Percentiles rank a stretch among this genome's conserved stretches.
Conservation (phyloP, 805 yeast genomes). For the Tetrapisispora phaffii region DNA sequence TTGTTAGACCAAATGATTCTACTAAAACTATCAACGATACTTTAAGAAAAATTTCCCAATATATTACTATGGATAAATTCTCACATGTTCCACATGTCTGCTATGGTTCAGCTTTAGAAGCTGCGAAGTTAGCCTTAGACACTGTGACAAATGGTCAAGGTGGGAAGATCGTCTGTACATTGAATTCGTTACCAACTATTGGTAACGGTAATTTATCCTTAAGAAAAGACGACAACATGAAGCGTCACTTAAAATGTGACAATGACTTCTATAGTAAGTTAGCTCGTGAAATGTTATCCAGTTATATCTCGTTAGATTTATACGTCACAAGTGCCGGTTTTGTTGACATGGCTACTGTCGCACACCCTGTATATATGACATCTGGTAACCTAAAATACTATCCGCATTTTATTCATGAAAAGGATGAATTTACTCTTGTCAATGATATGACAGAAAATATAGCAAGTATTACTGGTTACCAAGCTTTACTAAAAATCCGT, state of each 20-base stretch:
- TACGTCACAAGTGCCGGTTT: slow-evolving; percentile 54
- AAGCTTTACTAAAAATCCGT: slow-evolving; percentile 71
- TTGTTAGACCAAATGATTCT: slow-evolving; percentile 66
- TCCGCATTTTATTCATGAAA: slow-evolving; percentile 51
- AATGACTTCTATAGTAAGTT: slow-evolving; percentile 51
- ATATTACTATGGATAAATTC: slow-evolving; percentile 25
- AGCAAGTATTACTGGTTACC: slow-evolving; percentile 50
- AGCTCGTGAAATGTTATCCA: slow-evolving; percentile 43
- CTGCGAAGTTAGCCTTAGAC: slow-evolving; percentile 51
- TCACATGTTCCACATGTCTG: slow-evolving; percentile 45
- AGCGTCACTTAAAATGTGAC: slow-evolving; percentile 46
- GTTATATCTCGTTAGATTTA: slow-evolving; percentile 64
- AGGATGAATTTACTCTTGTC: slow-evolving; percentile 63
- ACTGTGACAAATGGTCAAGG: slow-evolving; percentile 46
- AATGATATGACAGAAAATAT: slow-evolving; percentile 46
- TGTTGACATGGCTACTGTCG: slow-evolving; percentile 64
- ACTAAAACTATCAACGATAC: slow-evolving; percentile 55
- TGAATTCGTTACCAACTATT: slow-evolving; percentile 63
- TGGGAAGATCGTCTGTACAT: slow-evolving; percentile 64
- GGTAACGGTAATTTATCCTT: slow-evolving; percentile 61
- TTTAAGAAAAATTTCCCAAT: slow-evolving; percentile 37
- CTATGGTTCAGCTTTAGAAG: slow-evolving; percentile 65
- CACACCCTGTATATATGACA: slow-evolving; percentile 48
- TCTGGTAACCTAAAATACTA: slow-evolving; percentile 63
- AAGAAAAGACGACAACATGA: slow-evolving; percentile 33